Conservation (phyloP, 2,329 filamentous ascomycete genomes). For the Rutstroemia sydowiana region DNA sequence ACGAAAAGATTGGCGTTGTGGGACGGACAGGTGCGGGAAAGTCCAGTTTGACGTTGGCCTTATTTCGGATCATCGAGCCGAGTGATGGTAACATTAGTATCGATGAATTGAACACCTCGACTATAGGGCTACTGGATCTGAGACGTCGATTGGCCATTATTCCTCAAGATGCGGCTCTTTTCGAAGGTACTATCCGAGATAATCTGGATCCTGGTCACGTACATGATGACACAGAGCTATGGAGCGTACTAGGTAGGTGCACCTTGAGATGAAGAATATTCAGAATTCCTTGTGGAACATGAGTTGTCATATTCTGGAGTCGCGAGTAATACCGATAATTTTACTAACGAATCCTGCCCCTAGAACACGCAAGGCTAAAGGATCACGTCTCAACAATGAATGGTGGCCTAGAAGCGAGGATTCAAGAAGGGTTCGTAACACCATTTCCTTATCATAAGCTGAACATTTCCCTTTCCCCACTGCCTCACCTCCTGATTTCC, state of each 20-base stretch:
- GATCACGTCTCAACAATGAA: conserved; percentile 83
- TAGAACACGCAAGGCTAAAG: conserved; percentile 88
- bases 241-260: conserved; percentile 81
- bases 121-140: conserved; percentile 83
- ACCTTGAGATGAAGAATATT: conserved; percentile 6
- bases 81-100: conserved; percentile 78
- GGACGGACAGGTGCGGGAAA: conserved; percentile 95
- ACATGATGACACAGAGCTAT: conserved; percentile 93
- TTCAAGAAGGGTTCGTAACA: conserved; percentile 80
- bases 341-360: conserved; percentile 34
- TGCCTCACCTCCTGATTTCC: conserved; percentile 6
- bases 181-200: conserved; percentile 87
- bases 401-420: conserved; percentile 80
- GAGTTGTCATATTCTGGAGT: conserved; percentile 22
- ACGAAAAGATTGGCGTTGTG: conserved; percentile 97
- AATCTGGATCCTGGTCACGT: conserved; percentile 93
- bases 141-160: conserved; percentile 90
- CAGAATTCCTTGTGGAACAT: conserved; percentile 21
- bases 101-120: conserved; percentile 80
- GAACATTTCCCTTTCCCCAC: not conserved
- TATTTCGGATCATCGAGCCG: conserved; percentile 95
- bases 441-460: conserved; percentile 9
- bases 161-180: conserved; percentile 92
- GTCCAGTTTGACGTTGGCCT: conserved; percentile 81
- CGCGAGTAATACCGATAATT: conserved; percentile 20